phyloP scores from a whole-genome alignment of 2,329 filamentous ascomycete species.

The Claviceps paspali region DNA sequence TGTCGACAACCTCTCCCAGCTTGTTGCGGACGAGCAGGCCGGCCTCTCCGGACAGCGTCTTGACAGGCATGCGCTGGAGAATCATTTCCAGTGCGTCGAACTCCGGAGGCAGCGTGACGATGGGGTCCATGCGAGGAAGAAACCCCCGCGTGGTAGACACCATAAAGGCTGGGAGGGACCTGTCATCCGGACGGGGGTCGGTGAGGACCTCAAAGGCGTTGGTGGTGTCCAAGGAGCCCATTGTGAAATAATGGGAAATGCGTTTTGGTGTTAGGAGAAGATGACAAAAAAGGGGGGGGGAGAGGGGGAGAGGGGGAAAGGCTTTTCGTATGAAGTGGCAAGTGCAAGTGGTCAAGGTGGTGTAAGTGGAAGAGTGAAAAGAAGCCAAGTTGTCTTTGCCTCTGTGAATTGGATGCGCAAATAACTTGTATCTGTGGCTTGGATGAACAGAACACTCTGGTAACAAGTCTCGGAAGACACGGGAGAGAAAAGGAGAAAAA shows the following conservation, averaged over 20 bases:
- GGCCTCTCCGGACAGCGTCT: slow-evolving; percentile 54
- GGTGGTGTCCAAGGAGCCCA: slow-evolving; percentile 24
- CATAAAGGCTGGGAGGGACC: slow-evolving; percentile 58
- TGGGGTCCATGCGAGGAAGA: slow-evolving; percentile 50
- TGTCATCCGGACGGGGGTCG: slow-evolving; percentile 47
- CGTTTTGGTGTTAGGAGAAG: neutral
- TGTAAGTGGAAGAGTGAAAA: no score
- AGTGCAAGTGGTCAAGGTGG: neutral
- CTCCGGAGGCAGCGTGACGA: slow-evolving; percentile 50
- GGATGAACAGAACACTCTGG: no score
- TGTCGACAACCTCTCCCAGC: slow-evolving; percentile 59
- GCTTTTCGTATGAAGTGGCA: no score
- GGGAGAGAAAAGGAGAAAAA: no score
- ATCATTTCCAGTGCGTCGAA: slow-evolving; percentile 61
- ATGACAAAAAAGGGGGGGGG: neutral
- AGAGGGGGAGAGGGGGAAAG: neutral
- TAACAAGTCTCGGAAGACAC: no score
- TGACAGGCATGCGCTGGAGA: slow-evolving; percentile 64
- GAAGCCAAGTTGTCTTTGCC: no score
- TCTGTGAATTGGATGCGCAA: no score
- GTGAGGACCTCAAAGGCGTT: slow-evolving; percentile 43
- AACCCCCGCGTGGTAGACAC: slow-evolving; percentile 63
- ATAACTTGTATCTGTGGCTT: no score
- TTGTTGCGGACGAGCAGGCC: slow-evolving; percentile 62
- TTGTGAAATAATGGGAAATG: slow-evolving; percentile 13